Percentiles rank a stretch among this genome's conserved stretches.
Conservation (phyloP, 495 filamentous ascomycete species). For the Neurospora sublineolata region DNA sequence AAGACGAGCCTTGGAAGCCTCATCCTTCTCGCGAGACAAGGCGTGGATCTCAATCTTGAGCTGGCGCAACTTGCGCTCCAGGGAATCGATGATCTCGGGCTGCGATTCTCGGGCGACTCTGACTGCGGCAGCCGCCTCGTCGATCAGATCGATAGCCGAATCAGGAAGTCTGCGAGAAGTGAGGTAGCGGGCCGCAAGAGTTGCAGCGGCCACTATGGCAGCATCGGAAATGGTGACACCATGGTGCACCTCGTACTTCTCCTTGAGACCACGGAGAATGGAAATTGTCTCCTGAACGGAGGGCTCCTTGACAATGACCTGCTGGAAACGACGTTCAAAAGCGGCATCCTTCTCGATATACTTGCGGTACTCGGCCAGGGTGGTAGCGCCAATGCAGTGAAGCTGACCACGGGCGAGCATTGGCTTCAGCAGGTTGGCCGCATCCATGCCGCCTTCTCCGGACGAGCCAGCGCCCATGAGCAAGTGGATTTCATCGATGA, state of each 20-base stretch:
- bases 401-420: conserved; percentile 94
- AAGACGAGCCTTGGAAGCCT: conserved; percentile 74
- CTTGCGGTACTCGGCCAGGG: conserved; percentile 88
- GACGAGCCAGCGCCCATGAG: conserved; percentile 92
- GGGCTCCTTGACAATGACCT: conserved; percentile 92
- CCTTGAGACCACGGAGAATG: conserved; percentile 91
- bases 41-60: conserved; percentile 95
- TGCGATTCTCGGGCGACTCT: conserved; percentile 90
- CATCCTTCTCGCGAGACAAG: conserved; percentile 84
- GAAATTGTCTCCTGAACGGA: conserved; percentile 82
- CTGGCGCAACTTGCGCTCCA: conserved; percentile 79
- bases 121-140: conserved; percentile 92
- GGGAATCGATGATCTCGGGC: conserved; percentile 83
- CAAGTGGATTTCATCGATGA: conserved; percentile 96
- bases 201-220: conserved; percentile 84
- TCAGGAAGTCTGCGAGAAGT: conserved; percentile 85
- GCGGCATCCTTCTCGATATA: conserved; percentile 98
- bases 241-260: conserved; percentile 95
- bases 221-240: conserved; percentile 90
- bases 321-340: conserved; percentile 96
- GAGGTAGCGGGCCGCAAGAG: conserved; percentile 79
- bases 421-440: conserved; percentile 91
- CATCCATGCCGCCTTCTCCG: conserved; percentile 97
- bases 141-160: conserved; percentile 90
- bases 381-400: conserved; percentile 96